phyloP scores from a whole-genome alignment of 352 stramenopile species.

The Discostella stelligera region DNA sequence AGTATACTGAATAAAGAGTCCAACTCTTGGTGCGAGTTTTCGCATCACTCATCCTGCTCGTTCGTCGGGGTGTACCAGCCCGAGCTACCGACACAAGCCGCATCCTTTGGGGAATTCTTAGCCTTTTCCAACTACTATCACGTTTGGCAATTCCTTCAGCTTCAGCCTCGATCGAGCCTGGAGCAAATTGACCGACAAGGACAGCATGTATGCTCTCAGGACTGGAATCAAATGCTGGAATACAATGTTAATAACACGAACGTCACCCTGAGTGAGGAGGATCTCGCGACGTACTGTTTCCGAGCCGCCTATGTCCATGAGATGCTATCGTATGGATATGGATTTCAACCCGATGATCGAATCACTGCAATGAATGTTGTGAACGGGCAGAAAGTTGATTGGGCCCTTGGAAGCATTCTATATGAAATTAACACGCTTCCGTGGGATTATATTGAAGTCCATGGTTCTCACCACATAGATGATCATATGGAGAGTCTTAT shows the following conservation, averaged over 20 bases:
- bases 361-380: slow-evolving; percentile 75
- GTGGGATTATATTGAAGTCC: slow-evolving; percentile 67
- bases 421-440: slow-evolving; percentile 87
- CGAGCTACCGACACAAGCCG: slow-evolving; percentile 59
- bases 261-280: slow-evolving; percentile 33
- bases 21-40: slow-evolving; percentile 84
- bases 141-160: slow-evolving; percentile 81
- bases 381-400: slow-evolving; percentile 79
- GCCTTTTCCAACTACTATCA: slow-evolving; percentile 81
- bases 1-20: slow-evolving; percentile 69
- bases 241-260: slow-evolving; percentile 37
- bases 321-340: slow-evolving; percentile 77
- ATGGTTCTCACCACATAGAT: slow-evolving; percentile 27
- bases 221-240: slow-evolving; percentile 46
- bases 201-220: slow-evolving; percentile 61
- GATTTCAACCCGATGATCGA: slow-evolving; percentile 68
- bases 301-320: slow-evolving; percentile 75
- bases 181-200: slow-evolving; percentile 58
- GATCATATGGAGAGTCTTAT: slow-evolving; percentile 11
- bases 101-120: slow-evolving; percentile 70
- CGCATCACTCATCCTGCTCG: slow-evolving; percentile 79
- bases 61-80: slow-evolving; percentile 85
- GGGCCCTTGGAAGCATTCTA: slow-evolving; percentile 82
- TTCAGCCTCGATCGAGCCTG: slow-evolving; percentile 55
- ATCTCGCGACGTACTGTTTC: slow-evolving; percentile 76